Evolutionary conservation across 768 basidiomycete species (phyloP).

Genomic region (Mycena kentingensis): DNA sequence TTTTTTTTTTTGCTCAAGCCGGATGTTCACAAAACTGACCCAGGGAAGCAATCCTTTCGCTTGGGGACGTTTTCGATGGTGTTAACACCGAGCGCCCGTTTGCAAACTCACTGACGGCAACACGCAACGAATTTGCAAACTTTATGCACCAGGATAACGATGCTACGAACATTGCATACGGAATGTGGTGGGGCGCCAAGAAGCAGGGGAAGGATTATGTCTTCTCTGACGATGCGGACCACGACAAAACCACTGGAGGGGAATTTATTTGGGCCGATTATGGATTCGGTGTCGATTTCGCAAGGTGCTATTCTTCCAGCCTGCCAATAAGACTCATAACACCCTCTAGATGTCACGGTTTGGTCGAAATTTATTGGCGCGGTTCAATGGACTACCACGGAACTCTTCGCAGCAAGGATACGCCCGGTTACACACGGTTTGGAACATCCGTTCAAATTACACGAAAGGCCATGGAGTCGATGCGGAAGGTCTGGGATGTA

Average conservation of each 20-base stretch:
- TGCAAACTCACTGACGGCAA: conserved; percentile 12
- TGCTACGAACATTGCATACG: not conserved
- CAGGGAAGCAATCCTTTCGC: conserved; percentile 7
- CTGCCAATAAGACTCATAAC: not conserved
- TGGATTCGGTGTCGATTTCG: conserved; percentile 12
- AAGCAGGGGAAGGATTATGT: not conserved
- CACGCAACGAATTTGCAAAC: conserved; percentile 7
- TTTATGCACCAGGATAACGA: conserved; percentile 8
- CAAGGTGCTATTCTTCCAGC: not conserved
- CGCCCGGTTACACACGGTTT: conserved; percentile 4
- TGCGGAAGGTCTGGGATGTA: conserved; percentile 9
- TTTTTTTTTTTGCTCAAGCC: too few relatives aligned
- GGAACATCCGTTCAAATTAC: conserved; percentile 20
- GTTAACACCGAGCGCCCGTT: not conserved
- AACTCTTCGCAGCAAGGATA: conserved; percentile 1
- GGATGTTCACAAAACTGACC: not conserved
- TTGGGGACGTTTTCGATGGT: conserved; percentile 12
- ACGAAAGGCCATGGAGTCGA: conserved; percentile 5
- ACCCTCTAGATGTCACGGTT: conserved; percentile 2
- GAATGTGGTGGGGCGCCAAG: conserved; percentile 12
- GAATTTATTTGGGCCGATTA: conserved; percentile 13
- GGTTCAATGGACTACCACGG: conserved; percentile 9
- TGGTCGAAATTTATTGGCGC: conserved; percentile 19
- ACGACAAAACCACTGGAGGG: conserved; percentile 4
- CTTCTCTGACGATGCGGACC: not conserved